Conservation (phyloP, 2,329 filamentous ascomycete genomes). For the Cladosporium sp. region DNA sequence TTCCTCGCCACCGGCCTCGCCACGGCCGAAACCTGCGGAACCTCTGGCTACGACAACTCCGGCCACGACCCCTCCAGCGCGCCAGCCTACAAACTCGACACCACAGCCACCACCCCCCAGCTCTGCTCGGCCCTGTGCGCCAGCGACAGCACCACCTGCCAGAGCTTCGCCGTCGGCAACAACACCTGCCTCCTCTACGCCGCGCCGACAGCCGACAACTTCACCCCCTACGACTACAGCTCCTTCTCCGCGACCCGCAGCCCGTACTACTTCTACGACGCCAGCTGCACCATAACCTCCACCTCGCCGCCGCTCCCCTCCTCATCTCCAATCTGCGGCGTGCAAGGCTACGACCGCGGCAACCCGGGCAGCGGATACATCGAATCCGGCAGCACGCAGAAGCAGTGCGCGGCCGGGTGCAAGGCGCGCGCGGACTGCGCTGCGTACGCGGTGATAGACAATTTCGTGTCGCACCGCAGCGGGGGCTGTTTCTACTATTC, state of each 20-base stretch:
- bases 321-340: neutral
- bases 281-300: conserved; percentile 2
- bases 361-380: conserved; percentile 7
- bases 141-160: neutral
- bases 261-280: conserved; percentile 14
- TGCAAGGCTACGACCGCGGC: conserved; percentile 8
- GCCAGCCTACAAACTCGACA: conserved; percentile 6
- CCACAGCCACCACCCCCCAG: conserved; percentile 4
- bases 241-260: conserved; percentile 8
- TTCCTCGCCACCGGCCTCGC: conserved; percentile 13
- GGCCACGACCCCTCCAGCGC: conserved; percentile 1
- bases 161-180: conserved; percentile 7
- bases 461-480: neutral
- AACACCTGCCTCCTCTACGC: conserved; percentile 7
- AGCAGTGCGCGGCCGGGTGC: neutral
- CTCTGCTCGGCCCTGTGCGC: conserved; percentile 2
- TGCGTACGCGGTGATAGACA: neutral
- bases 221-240: conserved; percentile 8
- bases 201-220: neutral
- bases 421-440: neutral
- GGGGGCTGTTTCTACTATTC: neutral
- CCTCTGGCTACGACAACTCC: conserved; percentile 6
- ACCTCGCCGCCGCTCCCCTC: conserved; percentile 5
- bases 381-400: conserved; percentile 1
- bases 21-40: conserved; percentile 1